Base-by-base conservation (phyloP, 2,329 filamentous ascomycete species). In the Stagonosporopsis tanaceti region DNA sequence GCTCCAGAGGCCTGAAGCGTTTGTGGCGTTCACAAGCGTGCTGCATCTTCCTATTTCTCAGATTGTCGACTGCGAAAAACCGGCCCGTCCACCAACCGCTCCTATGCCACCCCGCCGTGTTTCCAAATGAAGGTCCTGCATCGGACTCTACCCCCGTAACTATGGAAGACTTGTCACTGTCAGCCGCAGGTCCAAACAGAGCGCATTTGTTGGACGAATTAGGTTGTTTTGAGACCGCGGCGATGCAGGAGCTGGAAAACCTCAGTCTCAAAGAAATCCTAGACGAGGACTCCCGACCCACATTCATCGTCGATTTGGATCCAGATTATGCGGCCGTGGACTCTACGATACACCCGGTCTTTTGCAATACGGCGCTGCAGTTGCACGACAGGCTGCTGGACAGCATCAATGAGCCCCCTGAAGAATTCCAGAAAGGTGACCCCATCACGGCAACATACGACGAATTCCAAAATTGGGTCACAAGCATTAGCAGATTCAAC, bases 391-490 rank as follows among this genome's bases (percentile, higher is more conserved):
- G 60, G 15, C 60, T 76, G 47, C 47, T 73, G 47, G 68, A 73
- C 45, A 66, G 59, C 40, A 51, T 76, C 27, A 65, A 54, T 1
- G 65, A 66, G 12, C 41, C 42, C 14, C 28, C 47, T 2, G 44
- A 63, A 22, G 54, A 50, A 17, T 12, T 40, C 35, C 12, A 24
- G 6, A 38, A 32, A 17, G 47, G 17, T n/a, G 47, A 50, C 11
- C 25, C 53, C 15, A 25, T 47, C 12, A 45, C 62, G 9, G 50
- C 65, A 28, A 61, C 66, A 20, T 78, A 79, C 50, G 53, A 67
- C 0, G 72, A 76, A 0, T 82, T 82, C 60, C 75, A 65, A 45
- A 60, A 50, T 1, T 82, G 80, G 80, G 76, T 76, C 0, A 78
- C 77, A 0, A 71, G 78, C 0, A 69, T 78, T 15, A 81, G 77